Percentiles rank a stretch among this genome's conserved stretches.
phyloP scores from a whole-genome alignment of 441 rosid genomes.

The Gossypium lobatum region DNA sequence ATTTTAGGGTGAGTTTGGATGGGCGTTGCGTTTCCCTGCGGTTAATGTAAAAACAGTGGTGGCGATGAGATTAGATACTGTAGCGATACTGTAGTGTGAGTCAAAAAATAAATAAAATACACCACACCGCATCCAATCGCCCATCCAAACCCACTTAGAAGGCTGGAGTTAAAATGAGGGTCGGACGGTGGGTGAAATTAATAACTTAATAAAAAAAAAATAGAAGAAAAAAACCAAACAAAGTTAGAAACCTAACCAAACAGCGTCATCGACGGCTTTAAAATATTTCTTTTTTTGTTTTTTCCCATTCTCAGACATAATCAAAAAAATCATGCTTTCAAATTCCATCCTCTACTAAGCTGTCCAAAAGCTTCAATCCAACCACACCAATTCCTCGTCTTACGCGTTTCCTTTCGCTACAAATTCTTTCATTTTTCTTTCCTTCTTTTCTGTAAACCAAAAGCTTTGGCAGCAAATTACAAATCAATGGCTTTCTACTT shows the following conservation, averaged over 20 bases:
- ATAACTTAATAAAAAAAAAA: neutral
- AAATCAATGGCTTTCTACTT: conserved; percentile 15
- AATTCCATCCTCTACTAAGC: conserved; percentile 2
- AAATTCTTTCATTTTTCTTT: neutral
- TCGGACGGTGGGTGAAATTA: neutral
- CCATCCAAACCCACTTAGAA: too few species aligned
- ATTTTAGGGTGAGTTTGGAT: too few species aligned
- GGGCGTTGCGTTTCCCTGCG: too few species aligned
- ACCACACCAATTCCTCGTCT: neutral
- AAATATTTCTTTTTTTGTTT: neutral
- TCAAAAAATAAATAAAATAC: too few species aligned
- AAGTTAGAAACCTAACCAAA: neutral
- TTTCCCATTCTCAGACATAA: neutral
- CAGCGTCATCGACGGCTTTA: neutral
- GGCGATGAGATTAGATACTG: too few species aligned
- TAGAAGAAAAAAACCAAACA: too few species aligned
- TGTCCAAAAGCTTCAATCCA: neutral
- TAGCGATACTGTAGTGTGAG: too few species aligned
- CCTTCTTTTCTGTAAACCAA: neutral
- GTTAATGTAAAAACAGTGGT: too few species aligned
- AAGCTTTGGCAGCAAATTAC: neutral
- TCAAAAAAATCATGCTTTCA: neutral
- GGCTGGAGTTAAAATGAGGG: too few species aligned
- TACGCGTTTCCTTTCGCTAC: neutral
- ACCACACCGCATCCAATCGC: too few species aligned